phyloP scores from a whole-genome alignment of 2,329 filamentous ascomycete species.

The Dothistroma pini region DNA sequence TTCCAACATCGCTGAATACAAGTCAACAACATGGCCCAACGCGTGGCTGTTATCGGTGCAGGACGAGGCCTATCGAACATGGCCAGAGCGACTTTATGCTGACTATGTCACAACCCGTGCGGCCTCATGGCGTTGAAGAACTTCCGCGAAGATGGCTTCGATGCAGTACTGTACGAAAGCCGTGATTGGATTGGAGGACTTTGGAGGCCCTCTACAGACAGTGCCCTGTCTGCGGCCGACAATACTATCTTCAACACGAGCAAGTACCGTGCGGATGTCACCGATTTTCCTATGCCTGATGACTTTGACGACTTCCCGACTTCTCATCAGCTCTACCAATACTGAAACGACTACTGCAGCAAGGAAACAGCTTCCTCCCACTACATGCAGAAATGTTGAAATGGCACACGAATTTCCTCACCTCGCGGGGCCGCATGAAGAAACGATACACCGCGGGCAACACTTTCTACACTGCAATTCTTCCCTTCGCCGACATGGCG shows the following conservation, averaged over 20 bases:
- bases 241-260: conserved; percentile 37
- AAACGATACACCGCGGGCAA: conserved; percentile 14
- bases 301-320: conserved; percentile 32
- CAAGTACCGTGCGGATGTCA: conserved; percentile 41
- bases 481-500: conserved; percentile 26
- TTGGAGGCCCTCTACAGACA: conserved; percentile 41
- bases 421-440: conserved; percentile 14
- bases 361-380: conserved; percentile 25
- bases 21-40: not conserved
- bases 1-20: not conserved
- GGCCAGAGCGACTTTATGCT: not conserved
- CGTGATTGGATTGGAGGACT: conserved; percentile 41
- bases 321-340: conserved; percentile 35
- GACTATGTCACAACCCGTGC: not conserved
- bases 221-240: conserved; percentile 23
- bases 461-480: conserved; percentile 24
- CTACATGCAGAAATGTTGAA: conserved; percentile 31
- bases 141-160: conserved; percentile 43
- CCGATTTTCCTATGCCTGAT: conserved; percentile 45
- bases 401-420: conserved; percentile 19
- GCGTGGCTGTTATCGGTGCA: conserved; percentile 9
- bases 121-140: conserved; percentile 34
- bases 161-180: conserved; percentile 39
- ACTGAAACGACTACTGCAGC: conserved; percentile 42
- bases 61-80: not conserved